Base-by-base conservation (phyloP, 768 basidiomycete species). In the Mycena latifolia region DNA sequence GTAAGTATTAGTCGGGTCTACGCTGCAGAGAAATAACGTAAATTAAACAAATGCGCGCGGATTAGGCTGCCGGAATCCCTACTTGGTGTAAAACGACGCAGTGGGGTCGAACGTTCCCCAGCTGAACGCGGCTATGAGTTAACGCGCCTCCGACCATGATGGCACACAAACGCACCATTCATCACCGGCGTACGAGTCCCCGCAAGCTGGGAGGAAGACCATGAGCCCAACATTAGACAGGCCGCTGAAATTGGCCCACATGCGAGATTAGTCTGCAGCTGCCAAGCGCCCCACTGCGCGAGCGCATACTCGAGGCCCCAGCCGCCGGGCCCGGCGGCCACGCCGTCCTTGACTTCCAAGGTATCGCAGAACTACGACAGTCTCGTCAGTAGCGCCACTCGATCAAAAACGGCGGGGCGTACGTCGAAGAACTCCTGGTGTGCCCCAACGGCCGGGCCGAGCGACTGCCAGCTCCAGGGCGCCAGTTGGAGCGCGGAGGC, bases 381-480 rank as follows among this genome's bases (percentile, higher is more conserved):
- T 1, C 27, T 18, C 37, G 9, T 56, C 15, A 9, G 27, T 17
- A 28, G 17, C 9, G 22, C 47, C 20, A 14, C 14, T 6, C 1
- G 35, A 18, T 7, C 25, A 15, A 7, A 37, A 18, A 3, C 22
- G 27, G 24, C 5, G 17, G 9, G 12, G 43, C 37, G 20, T 37
- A 62, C 65, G 18, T 62, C 51, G 76, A 78, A 83, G 77, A 85
- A 84, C 4, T 51, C 61, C 3, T 71, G 74, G 18, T 71, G 74
- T 3, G 77, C 74, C 1, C 81, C 82, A 5, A 66, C 66, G 22
- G 74, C 59, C 1, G 85, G 85, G 28, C 78, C 78, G 22, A 86
- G 69, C 3, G n/a, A 31, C 64, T 87, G 86, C 86, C 86, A 87
- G 28, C 82, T 82, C 74, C 77, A 81, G 20, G 82, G 77, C 69